Percentiles rank a stretch among this genome's conserved stretches.
These are phyloP conservation scores for Colletotrichum tabaci DNA, from an alignment of 2,329 filamentous ascomycete species.

Conservation along the genomic window DNA sequence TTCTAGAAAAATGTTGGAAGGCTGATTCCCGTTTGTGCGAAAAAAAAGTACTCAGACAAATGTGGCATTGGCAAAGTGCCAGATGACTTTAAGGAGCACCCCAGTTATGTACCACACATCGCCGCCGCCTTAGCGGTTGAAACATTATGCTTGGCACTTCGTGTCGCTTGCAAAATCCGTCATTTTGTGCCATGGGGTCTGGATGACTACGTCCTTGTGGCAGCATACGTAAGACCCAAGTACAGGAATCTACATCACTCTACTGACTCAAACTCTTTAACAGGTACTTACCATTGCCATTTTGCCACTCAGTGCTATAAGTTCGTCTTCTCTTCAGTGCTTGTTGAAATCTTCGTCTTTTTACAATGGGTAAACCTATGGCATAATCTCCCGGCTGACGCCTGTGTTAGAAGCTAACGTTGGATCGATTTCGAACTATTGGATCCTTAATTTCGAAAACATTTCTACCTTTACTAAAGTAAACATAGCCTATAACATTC, in stretches of 20 bases:
- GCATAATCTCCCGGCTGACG: too few relatives aligned
- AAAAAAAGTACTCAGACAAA: conserved; percentile 5
- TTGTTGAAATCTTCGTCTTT: too few relatives aligned
- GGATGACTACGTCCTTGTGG: not conserved
- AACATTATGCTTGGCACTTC: not conserved
- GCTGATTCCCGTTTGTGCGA: too few relatives aligned
- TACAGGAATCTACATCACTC: not conserved
- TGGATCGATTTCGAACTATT: not conserved
- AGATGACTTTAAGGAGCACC: not conserved
- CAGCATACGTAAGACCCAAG: not conserved
- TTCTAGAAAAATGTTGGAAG: too few relatives aligned
- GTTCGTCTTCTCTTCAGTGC: not conserved
- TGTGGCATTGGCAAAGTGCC: conserved; percentile 5
- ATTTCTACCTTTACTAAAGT: conserved; percentile 12
- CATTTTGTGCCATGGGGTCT: conserved; percentile 3
- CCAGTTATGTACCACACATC: conserved; percentile 1
- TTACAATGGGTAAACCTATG: too few relatives aligned
- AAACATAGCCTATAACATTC: conserved; percentile 19
- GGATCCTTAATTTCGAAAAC: conserved; percentile 10
- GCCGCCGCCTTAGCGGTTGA: not conserved
- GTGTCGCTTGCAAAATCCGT: conserved; percentile 1
- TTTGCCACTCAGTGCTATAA: conserved; percentile 4
- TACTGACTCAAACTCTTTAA: not conserved
- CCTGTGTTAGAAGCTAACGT: conserved; percentile 2
- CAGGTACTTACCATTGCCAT: not conserved